A percentile compares a stretch with the other conserved stretches of the same genome.
Conservation (phyloP, 2,329 filamentous ascomycete species). For the Colletotrichum truncatum region DNA sequence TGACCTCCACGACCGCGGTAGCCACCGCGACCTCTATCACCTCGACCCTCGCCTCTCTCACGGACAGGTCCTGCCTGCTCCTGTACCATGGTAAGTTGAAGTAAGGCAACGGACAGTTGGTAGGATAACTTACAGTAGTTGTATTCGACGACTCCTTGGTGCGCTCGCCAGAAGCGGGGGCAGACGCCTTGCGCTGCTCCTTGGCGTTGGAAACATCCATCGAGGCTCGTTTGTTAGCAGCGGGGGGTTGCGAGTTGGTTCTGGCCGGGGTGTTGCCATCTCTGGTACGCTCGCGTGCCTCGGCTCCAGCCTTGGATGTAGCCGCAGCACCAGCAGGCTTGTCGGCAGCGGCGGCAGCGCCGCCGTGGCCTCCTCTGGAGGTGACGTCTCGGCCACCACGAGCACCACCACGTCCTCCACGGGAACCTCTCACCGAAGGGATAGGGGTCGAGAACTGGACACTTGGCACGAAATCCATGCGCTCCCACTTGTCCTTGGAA, state of each 20-base stretch:
- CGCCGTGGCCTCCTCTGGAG: slow-evolving; percentile 38
- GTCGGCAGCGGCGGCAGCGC: slow-evolving; percentile 40
- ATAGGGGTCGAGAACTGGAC: slow-evolving; percentile 89
- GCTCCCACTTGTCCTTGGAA: slow-evolving; percentile 87
- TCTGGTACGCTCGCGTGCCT: slow-evolving; percentile 45
- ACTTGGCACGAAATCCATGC: slow-evolving; percentile 82
- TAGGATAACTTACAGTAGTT: slow-evolving; percentile 5
- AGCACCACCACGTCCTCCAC: slow-evolving; percentile 57
- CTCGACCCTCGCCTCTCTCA: slow-evolving; percentile 45
- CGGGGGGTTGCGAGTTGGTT: slow-evolving; percentile 44
- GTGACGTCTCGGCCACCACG: slow-evolving; percentile 50
- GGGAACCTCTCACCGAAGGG: slow-evolving; percentile 60
- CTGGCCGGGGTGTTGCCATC: slow-evolving; percentile 47
- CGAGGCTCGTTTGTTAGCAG: slow-evolving; percentile 53
- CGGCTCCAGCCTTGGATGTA: slow-evolving; percentile 40
- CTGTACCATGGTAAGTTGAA: slow-evolving; percentile 27
- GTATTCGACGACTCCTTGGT: slow-evolving; percentile 44
- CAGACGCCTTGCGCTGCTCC: slow-evolving; percentile 56
- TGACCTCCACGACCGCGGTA: slow-evolving; percentile 57
- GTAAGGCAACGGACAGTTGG: background rate
- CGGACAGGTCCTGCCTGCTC: slow-evolving; percentile 36
- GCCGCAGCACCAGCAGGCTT: slow-evolving; percentile 44
- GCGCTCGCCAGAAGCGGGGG: slow-evolving; percentile 33
- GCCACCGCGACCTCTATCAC: slow-evolving; percentile 52
- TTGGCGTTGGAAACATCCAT: slow-evolving; percentile 50